Conservation (phyloP, 2,329 filamentous ascomycete species). For the Geoglossum cookeanum region DNA sequence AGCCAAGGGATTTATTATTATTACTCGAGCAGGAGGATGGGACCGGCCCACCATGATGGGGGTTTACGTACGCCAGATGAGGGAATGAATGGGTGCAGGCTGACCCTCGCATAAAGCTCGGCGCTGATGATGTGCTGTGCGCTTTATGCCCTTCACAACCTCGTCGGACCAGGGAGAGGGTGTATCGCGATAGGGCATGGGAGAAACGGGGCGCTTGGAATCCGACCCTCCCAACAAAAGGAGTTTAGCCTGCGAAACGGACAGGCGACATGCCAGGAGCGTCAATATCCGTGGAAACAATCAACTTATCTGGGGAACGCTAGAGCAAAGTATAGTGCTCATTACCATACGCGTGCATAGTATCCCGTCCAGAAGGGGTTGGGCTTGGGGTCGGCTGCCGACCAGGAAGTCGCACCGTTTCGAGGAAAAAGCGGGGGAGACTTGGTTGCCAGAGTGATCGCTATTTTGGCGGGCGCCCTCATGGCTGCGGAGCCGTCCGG, state of each 20-base stretch:
- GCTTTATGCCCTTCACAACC: background rate
- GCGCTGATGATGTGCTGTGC: background rate
- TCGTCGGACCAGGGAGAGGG: background rate
- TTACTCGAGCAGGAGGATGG: background rate
- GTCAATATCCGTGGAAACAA: background rate
- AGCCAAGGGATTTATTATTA: no score
- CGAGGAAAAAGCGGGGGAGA: background rate
- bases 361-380: background rate
- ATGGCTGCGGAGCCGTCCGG: no score
- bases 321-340: background rate
- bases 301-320: background rate
- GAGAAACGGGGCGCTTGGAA: background rate
- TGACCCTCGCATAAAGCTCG: background rate
- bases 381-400: background rate
- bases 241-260: background rate
- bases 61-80: background rate
- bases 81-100: background rate
- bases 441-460: background rate
- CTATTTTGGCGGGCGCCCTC: no score
- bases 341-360: background rate
- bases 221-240: background rate
- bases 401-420: background rate
- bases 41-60: background rate
- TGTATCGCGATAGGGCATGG: background rate
- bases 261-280: background rate